phyloP scores from a whole-genome alignment of 2,329 filamentous ascomycete species.

The Coleophoma crateriformis region DNA sequence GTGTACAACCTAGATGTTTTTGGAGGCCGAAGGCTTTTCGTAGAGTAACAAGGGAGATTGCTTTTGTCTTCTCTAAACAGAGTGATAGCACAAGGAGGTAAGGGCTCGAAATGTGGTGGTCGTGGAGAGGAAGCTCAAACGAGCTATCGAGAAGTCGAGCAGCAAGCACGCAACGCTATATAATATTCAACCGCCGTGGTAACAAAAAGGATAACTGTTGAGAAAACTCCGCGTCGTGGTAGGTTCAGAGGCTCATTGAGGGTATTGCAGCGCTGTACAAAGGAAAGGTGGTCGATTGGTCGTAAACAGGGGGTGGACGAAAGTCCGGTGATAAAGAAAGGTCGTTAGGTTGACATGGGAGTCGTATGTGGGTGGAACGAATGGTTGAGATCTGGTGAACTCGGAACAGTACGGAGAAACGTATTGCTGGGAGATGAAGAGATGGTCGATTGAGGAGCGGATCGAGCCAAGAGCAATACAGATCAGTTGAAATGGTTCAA shows the following conservation, averaged over 20 bases:
- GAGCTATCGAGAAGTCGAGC: constrained; percentile 16
- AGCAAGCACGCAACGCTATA: constrained; percentile 30
- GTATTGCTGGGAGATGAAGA: constrained; percentile 10
- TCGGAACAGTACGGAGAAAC: constrained; percentile 18
- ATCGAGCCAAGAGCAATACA: constrained; percentile 13
- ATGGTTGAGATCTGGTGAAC: constrained; percentile 19
- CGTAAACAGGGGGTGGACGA: constrained; percentile 21
- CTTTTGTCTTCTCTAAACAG: constrained; percentile 31
- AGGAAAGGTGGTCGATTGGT: constrained; percentile 41
- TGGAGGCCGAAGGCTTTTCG: constrained; percentile 17
- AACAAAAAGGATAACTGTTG: constrained; percentile 20
- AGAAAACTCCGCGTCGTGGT: constrained; percentile 29
- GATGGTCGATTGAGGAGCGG: constrained; percentile 14
- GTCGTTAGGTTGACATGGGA: constrained; percentile 31
- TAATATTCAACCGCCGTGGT: constrained; percentile 24
- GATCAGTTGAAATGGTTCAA: constrained; percentile 13
- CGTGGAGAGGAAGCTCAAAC: constrained; percentile 15
- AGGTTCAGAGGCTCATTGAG: constrained; percentile 34
- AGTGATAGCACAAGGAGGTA: constrained; percentile 25
- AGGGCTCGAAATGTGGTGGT: constrained; percentile 10
- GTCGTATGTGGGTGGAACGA: constrained; percentile 19
- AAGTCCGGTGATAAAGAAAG: constrained; percentile 16
- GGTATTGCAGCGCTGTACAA: constrained; percentile 43
- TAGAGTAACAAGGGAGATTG: constrained; percentile 19
- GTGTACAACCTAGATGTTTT: constrained; percentile 26